Base-by-base conservation (phyloP, 2,329 filamentous ascomycete genomes). In the Clonostachys solani region DNA sequence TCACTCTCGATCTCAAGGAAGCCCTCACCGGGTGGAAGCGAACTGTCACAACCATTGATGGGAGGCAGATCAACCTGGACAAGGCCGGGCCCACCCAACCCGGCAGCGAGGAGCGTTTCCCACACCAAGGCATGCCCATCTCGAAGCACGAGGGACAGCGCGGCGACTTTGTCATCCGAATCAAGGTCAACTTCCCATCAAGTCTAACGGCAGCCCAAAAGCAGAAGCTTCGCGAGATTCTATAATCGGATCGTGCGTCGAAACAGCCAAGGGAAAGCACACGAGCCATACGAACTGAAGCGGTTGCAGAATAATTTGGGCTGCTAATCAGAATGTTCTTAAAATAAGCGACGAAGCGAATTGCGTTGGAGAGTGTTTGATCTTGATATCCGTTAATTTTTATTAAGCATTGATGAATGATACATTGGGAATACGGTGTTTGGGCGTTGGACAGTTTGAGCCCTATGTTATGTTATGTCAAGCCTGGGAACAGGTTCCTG, bases 1-100 rank as follows among this genome's bases (percentile, higher is more conserved):
- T 97, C 55, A 87, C 92, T 8, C 77, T 99, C 45, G 83, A 86
- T 29, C 82, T 99, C 42, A 97, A 96, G 67, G 94, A 99, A 69
- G 90, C 94, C 2, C 72, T 99, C 41, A 96, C 92, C 0, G 94
- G 94, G 49, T 99, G 94, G 94, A 86, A 82, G 57, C 83, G 88
- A 46, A 95, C 89, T n/a, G 83, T 99, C 18, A 83, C 84, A 33
- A 99, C 92, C 10, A 97, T 99, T 57, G 94, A 99, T 60, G 89
- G 89, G 56, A 92, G 89, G 62, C 87, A 92, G 59, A 73, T 99
- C 56, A 82, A 75, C 45, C 80, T 97, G 37, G 82, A 89, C 41
- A 92, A 91, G 65, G 72, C 77, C 6, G 92, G 92, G 0, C 92
- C 92, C 2, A 97, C 92, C 7, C 86, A 87, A 49, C 92, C 92